Evolutionary conservation across 257 asterid genomes (phyloP), one percentile per base, ranked within the genome.

Genomic region (Cordia subcordata): DNA sequence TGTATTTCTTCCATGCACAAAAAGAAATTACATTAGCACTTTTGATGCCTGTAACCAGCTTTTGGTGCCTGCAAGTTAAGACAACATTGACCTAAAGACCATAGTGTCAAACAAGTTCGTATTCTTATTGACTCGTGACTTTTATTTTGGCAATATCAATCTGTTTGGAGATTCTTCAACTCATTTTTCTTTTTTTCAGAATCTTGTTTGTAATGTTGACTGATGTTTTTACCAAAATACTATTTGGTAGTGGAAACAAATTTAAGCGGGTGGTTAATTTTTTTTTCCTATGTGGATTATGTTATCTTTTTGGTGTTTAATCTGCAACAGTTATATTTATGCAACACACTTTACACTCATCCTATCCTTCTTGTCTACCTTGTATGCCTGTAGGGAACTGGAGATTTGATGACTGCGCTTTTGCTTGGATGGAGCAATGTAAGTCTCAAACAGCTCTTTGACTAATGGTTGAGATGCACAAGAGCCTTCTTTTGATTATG

Each of bases 361-460:
- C 33, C 23, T 38, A 33, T 53, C 37, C 22, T 55, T 44, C 45
- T 64, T 21, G n/a, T 17, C 42, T 55, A 53, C 42, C 45, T 66
- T 54, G 39, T 64, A n/a, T 65, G 40, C 71, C 72, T 77, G 74
- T 89, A 93, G 99, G 99, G 97, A 73, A 90, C 97, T 3, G 97
- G 97, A 70, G 96, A 90, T 79, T 83, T 90, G 33, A 87, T 57
- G 78, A 87, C 97, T 58, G 94, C 97, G 11, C 84, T 90, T 64
- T 75, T 90, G 73, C 97, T 90, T 62, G 96, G 96, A 70, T 90
- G 97, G 97, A 86, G 97, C 87, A 93, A 88, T 83, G 99, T 93
- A 86, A 75, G 59, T 57, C 66, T 69, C 38, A 9, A 33, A 13
- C 50, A 56, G 50, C 69, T 49, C 62, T 57, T 62, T 60, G 60